Base-by-base conservation (phyloP, 305 asterid species). In the Fraxinus xanthoxyloides region DNA sequence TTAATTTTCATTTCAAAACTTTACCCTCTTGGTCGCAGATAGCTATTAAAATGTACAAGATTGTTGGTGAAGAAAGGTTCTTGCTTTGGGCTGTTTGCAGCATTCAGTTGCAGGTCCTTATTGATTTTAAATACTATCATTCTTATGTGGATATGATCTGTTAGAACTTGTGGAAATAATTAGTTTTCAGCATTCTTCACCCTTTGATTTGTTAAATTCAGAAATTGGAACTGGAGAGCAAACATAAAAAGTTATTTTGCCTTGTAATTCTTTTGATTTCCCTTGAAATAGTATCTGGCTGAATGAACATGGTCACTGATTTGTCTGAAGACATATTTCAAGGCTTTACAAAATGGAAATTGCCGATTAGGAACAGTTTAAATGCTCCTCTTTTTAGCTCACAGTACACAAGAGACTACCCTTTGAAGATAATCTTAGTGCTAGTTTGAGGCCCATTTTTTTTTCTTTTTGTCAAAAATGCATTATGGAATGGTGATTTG, bases 71-170 rank as follows among this genome's bases (percentile, higher is more conserved):
- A 89, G 99, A 97, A 85, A 88, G 97, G 91, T 97, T 93, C 90
- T 86, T 95, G 85, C 96, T 93, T 2, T 97, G 99, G 99, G 98
- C 98, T 3, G 98, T 92, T 86, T 95, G 98, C 94, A 95, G 99
- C 89, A 93, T 95, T 87, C 98, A 92, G 85, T 89, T 97, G 88
- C 99, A 97, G 98, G 99, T 94, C 87, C 74, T 89, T 48, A 79
- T 46, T 38, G 32, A 77, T 40, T 40, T 75, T 78, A 28, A 82
- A 69, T 81, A 77, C 81, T 73, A 46, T 46, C 76, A 40, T 31
- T 24, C 70, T 51, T 72, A 0, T 77, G 28, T 23, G 70, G 72
- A 63, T 61, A 61, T 77, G 36, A 48, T 78, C 67, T 76, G 35
- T 70, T 76, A 48, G 83, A 28, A 26, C 36, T 65, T 65, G 73